Evolutionary conservation across 2,329 filamentous ascomycete species (phyloP).

Genomic region (Trichoderma koningii): DNA sequence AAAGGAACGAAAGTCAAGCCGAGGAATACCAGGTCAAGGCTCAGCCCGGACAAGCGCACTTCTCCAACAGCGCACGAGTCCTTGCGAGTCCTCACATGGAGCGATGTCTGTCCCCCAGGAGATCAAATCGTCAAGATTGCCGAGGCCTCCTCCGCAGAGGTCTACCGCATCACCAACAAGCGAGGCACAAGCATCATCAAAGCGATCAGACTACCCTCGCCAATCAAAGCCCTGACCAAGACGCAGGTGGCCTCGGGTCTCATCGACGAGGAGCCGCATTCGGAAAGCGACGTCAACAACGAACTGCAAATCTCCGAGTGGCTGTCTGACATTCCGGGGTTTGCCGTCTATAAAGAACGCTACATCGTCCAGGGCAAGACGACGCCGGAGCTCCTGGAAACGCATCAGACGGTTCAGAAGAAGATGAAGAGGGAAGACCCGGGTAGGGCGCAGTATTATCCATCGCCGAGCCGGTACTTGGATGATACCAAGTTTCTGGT

Average conservation of each 20-base stretch:
- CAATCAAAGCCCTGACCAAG: slow-evolving; percentile 60
- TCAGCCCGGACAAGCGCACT: neutral
- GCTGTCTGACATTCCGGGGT: slow-evolving; percentile 64
- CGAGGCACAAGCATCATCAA: slow-evolving; percentile 67
- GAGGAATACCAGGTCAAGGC: neutral
- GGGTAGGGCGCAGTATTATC: slow-evolving; percentile 61
- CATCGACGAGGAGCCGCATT: slow-evolving; percentile 61
- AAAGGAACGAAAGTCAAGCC: neutral
- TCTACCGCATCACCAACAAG: slow-evolving; percentile 63
- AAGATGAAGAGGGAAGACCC: slow-evolving; percentile 58
- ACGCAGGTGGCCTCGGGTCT: slow-evolving; percentile 55
- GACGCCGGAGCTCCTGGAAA: slow-evolving; percentile 56
- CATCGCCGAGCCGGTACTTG: slow-evolving; percentile 61
- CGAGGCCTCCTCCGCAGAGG: slow-evolving; percentile 67
- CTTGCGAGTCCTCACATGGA: slow-evolving; percentile 55
- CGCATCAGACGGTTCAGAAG: slow-evolving; percentile 60
- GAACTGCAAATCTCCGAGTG: slow-evolving; percentile 66
- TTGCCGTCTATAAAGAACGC: slow-evolving; percentile 66
- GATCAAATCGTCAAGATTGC: slow-evolving; percentile 64
- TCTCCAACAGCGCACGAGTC: slow-evolving; percentile 28
- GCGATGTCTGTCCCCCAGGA: slow-evolving; percentile 56
- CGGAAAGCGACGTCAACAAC: slow-evolving; percentile 56
- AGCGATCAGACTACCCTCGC: slow-evolving; percentile 60
- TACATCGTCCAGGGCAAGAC: slow-evolving; percentile 61
- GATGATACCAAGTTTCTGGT: slow-evolving; percentile 61